A percentile compares a stretch with the other conserved stretches of the same genome.
Conservation (phyloP, 257 asterid genomes). For the Solanum chmielewskii region DNA sequence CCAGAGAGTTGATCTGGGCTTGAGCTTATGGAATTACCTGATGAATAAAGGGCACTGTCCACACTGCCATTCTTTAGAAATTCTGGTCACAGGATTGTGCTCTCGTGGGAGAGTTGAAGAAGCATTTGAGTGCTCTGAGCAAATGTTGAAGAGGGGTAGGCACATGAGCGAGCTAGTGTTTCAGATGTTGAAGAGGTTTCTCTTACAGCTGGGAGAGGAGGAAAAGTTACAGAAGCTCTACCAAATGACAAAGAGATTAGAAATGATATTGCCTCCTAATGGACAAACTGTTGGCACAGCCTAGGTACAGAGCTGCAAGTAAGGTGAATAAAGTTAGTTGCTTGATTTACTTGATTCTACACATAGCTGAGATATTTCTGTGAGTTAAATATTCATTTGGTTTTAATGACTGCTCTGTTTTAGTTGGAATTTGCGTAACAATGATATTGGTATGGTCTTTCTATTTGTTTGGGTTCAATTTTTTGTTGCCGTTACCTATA, state of each 20-base stretch:
- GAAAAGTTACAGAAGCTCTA: conserved; percentile 32
- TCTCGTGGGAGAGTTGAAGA: conserved; percentile 69
- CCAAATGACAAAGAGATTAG: conserved; percentile 32
- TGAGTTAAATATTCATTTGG: not conserved
- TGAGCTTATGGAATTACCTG: conserved; percentile 67
- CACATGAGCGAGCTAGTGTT: conserved; percentile 36
- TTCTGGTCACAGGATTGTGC: conserved; percentile 72
- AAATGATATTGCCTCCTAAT: conserved; percentile 33
- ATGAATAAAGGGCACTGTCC: conserved; percentile 77
- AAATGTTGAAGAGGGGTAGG: conserved; percentile 70
- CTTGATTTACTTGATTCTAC: not conserved
- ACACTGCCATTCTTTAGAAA: conserved; percentile 67
- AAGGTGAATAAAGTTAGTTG: not conserved
- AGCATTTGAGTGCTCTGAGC: conserved; percentile 53
- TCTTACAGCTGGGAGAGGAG: conserved; percentile 37
- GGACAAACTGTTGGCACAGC: conserved; percentile 5
- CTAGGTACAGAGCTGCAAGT: not conserved
- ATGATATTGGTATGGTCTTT: not conserved
- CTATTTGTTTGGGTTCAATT: not conserved
- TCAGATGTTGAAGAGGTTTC: conserved; percentile 44
- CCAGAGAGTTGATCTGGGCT: conserved; percentile 44
- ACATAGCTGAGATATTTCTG: not conserved
- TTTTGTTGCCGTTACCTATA: not conserved
- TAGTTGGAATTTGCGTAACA: not conserved
- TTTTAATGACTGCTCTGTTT: not conserved